Percentiles rank a stretch among this genome's conserved stretches.
Conservation (phyloP, 2,329 filamentous ascomycete genomes). For the Sporothrix pseudoabietina region DNA sequence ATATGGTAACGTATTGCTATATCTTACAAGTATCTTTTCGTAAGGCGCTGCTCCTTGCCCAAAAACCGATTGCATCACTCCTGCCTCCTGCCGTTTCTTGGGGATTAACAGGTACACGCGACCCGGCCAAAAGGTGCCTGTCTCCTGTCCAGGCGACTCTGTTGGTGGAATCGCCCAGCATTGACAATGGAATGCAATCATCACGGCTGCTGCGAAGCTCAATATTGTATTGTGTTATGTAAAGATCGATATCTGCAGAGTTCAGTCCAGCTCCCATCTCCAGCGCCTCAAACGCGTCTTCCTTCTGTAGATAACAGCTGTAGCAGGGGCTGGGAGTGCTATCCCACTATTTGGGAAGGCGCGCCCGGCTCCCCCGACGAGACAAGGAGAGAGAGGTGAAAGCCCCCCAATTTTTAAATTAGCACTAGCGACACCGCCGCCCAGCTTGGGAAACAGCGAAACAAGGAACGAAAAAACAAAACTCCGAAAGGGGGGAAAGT, state of each 20-base stretch:
- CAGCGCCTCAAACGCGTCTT: not conserved
- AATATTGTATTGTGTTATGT: no score
- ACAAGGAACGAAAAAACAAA: slow-evolving; percentile 36
- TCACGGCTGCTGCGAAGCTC: not conserved
- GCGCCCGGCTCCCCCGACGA: slow-evolving; percentile 17
- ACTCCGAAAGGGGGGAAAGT: slow-evolving; percentile 30
- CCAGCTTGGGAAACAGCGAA: not conserved
- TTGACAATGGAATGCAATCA: not conserved
- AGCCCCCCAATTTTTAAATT: slow-evolving; percentile 25
- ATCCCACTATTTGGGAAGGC: slow-evolving; percentile 25
- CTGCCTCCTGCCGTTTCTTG: not conserved
- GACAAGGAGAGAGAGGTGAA: not conserved
- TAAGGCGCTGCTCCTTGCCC: not conserved
- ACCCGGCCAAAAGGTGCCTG: not conserved
- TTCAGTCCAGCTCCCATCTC: slow-evolving; percentile 3
- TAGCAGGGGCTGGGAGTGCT: not conserved
- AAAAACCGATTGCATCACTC: slow-evolving; percentile 16
- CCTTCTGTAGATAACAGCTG: slow-evolving; percentile 5
- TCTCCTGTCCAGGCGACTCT: not conserved
- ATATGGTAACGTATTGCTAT: not conserved
- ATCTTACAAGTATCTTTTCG: not conserved
- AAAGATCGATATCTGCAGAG: not conserved
- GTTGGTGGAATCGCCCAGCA: not conserved
- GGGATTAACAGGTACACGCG: slow-evolving; percentile 13
- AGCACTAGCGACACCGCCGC: slow-evolving; percentile 17